Evolutionary conservation across 139 green algal genomes (phyloP), one percentile per base, ranked within the genome.

Genomic region (Parachlorella kessleri): DNA sequence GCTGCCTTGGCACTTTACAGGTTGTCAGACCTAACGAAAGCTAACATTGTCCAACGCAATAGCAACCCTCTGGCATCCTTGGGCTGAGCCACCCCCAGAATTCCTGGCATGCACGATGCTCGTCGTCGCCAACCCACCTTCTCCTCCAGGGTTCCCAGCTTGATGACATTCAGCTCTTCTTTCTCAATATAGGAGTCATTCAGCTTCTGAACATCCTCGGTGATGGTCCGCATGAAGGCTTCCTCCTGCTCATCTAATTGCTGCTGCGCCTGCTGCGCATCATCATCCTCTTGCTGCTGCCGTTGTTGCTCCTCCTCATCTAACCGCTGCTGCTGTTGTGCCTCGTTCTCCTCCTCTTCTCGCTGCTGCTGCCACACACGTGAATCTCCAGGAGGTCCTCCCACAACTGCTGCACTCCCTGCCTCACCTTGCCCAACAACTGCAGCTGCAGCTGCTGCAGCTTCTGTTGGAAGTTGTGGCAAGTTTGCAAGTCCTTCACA

Each of bases 131-230:
- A 33, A 35, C 53, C 35, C 72, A 53, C 73, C 8, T 72, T 48
- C 33, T 86, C 78, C 54, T 91, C 71, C 70, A 92, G 54, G 26
- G 48, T 66, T 3, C 84, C 65, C 39, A 91, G 76, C 3, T 37
- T 72, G 53, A 96, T 96, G 5, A 96, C 86, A 26, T 67, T 80
- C 5, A 90, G 81, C 63, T 96, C 92, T 76, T 96, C 92, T 48
- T 89, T 88, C 75, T 95, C 91, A 36, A 96, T 78, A 68, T 94
- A 96, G 30, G 73, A 63, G 24, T 96, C 87, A 80, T 96, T 96
- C 70, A 96, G 84, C 39, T 87, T 53, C 48, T 83, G 69, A 14
- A 96, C 78, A 32, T 91, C 88, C 26, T 86, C 68, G 7, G 66
- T 86, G 1, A 94, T 77, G 1, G 80, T 80, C 26, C 55, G 42